These are phyloP conservation scores for Solanum neorickii DNA, from an alignment of 257 asterid genomes.

Conservation along the genomic window DNA sequence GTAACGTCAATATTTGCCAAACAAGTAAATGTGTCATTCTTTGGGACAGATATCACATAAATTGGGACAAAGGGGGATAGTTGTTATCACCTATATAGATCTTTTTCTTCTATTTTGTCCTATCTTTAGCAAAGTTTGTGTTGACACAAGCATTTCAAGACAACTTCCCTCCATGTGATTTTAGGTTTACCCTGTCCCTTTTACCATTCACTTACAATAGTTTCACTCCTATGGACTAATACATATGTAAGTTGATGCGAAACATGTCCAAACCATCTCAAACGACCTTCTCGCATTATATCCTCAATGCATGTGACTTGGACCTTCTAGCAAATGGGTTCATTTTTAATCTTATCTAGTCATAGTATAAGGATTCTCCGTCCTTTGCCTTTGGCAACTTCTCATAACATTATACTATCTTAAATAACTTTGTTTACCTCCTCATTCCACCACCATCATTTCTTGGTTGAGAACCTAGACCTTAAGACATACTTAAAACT, in stretches of 20 bases:
- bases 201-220: neutral
- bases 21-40: neutral
- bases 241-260: neutral
- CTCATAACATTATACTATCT: neutral
- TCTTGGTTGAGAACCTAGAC: neutral
- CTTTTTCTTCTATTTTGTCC: neutral
- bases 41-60: neutral
- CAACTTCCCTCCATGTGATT: neutral
- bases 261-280: neutral
- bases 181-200: neutral
- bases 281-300: neutral
- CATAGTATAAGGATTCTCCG: neutral
- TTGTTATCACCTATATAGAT: neutral
- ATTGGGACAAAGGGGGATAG: neutral
- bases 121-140: neutral
- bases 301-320: neutral
- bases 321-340: neutral
- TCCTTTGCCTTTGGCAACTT: neutral
- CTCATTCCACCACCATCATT: neutral
- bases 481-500: neutral
- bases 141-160: neutral
- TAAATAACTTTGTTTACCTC: neutral
- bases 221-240: neutral
- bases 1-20: neutral
- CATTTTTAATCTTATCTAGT: neutral